These are phyloP conservation scores for Alectoria sarmentosa DNA, from an alignment of 495 filamentous ascomycete species.

Conservation along the genomic window DNA sequence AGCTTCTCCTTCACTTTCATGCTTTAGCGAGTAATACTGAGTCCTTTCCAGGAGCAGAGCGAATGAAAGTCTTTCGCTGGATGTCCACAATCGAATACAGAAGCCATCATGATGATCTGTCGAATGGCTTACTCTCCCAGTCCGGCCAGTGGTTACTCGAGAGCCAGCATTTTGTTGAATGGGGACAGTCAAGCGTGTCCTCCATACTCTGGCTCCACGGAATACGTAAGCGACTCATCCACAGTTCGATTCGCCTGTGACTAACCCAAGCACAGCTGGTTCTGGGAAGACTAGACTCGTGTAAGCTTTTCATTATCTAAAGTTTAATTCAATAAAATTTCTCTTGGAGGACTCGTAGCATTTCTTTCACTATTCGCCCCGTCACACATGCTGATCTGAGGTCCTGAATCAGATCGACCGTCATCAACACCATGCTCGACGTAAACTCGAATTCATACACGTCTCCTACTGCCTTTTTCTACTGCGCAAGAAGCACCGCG, in stretches of 20 bases:
- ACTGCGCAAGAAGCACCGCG: constrained; percentile 15
- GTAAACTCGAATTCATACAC: background rate
- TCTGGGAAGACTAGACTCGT: constrained; percentile 8
- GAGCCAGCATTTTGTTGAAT: constrained; percentile 1
- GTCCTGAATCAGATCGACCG: background rate
- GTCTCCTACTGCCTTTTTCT: constrained; percentile 4
- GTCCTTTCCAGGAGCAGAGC: constrained; percentile 3
- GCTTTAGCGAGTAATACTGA: background rate
- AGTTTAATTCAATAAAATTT: background rate
- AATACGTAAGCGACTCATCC: background rate
- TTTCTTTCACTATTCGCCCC: background rate
- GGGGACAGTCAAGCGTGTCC: constrained; percentile 1
- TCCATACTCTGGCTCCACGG: constrained; percentile 11
- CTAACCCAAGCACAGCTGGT: background rate
- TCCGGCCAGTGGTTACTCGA: constrained; percentile 10
- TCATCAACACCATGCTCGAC: background rate
- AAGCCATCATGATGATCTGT: constrained; percentile 2
- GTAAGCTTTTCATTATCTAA: background rate
- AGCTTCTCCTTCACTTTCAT: background rate
- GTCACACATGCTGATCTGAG: background rate
- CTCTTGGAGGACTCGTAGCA: background rate
- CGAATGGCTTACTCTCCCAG: background rate
- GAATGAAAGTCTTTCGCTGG: constrained; percentile 1
- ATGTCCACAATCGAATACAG: constrained; percentile 3
- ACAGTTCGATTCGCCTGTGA: background rate